Conservation (phyloP, 2,329 filamentous ascomycete genomes). For the Cytospora schulzeri region DNA sequence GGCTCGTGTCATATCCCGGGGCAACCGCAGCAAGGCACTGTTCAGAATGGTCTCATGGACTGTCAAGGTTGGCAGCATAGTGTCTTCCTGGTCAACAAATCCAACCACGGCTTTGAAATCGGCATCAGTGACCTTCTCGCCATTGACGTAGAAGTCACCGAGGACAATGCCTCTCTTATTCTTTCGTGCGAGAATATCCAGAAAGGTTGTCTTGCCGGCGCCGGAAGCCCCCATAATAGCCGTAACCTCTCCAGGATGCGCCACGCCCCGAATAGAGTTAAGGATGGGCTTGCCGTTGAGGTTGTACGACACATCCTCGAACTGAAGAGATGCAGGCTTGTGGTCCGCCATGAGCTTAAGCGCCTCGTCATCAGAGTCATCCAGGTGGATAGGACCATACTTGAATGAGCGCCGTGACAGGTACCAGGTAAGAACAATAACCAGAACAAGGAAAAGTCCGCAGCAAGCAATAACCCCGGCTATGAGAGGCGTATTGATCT, state of each 20-base stretch:
- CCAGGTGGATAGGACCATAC: constrained; percentile 77
- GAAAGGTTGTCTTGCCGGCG: constrained; percentile 94
- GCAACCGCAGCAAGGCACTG: constrained; percentile 88
- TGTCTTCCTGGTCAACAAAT: constrained; percentile 98
- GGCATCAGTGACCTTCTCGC: constrained; percentile 79
- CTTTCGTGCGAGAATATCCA: constrained; percentile 94
- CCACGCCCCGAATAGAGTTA: constrained; percentile 76
- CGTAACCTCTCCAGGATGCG: constrained; percentile 92
- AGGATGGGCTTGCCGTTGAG: constrained; percentile 89
- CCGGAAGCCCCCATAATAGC: constrained; percentile 99
- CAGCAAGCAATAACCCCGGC: constrained; percentile 87
- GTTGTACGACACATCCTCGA: constrained; percentile 83
- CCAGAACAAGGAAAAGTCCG: constrained; percentile 83
- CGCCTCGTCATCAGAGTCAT: constrained; percentile 87
- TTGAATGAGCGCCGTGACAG: constrained; percentile 72
- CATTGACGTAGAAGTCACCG: constrained; percentile 91
- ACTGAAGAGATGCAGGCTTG: constrained; percentile 85
- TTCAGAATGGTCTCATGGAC: constrained; percentile 98
- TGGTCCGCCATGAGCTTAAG: constrained; percentile 88
- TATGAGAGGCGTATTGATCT: constrained; percentile 95
- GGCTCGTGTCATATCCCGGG: constrained; percentile 81
- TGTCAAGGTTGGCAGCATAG: constrained; percentile 91
- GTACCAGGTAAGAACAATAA: constrained; percentile 85
- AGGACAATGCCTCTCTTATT: constrained; percentile 83
- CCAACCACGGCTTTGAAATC: constrained; percentile 93